Base-by-base conservation (phyloP, 2,329 filamentous ascomycete species). In the Madurella fahalii region DNA sequence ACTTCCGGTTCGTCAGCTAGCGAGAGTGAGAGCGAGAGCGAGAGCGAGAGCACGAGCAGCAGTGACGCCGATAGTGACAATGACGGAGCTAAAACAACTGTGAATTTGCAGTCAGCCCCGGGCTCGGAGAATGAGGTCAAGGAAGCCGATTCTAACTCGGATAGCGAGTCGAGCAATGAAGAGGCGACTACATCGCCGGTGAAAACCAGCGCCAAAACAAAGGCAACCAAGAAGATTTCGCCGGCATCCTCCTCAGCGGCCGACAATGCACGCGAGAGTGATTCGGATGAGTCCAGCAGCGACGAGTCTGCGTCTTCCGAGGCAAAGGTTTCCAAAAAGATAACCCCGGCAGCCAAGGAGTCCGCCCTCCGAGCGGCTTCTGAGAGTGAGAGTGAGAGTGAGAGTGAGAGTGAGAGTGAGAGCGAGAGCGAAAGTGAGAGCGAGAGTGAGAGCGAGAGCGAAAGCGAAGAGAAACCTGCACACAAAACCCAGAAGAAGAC, bases 1-100 rank as follows among this genome's bases (percentile, higher is more conserved):
- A 42, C 25, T 40, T 58, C 60, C 13, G 58, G 58, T 4, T 58
- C 58, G 17, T 54, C 56, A 31, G 18, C 54, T 16, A 59, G 60
- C 52, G 55, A 61, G 30, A 59, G 56, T 20, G 59, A 51, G 7
- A 59, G 58, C 40, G 56, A 49, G 18, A 53, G 49, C 40, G 50
- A 50, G 9, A 56, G 54, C 34, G 65, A 68, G 2, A 43, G 44
- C 13, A 11, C 11, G 11, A 37, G 34, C 34, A 11, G 34, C 13
- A 37, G 34, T 37, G 34, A 37, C 34, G 13, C 4, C 47, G 62
- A 62, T 8, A 69, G 65, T 53, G 68, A 68, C 32, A 68, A 44
- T 16, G 67, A 39, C 67, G 68, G n/a, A n/a, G n/a, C n/a, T n/a
- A n/a, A n/a, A n/a, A n/a, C n/a, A n/a, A n/a, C n/a, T n/a, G n/a